Base-by-base conservation (phyloP, 2,329 filamentous ascomycete genomes). In the Lomentospora prolificans region DNA sequence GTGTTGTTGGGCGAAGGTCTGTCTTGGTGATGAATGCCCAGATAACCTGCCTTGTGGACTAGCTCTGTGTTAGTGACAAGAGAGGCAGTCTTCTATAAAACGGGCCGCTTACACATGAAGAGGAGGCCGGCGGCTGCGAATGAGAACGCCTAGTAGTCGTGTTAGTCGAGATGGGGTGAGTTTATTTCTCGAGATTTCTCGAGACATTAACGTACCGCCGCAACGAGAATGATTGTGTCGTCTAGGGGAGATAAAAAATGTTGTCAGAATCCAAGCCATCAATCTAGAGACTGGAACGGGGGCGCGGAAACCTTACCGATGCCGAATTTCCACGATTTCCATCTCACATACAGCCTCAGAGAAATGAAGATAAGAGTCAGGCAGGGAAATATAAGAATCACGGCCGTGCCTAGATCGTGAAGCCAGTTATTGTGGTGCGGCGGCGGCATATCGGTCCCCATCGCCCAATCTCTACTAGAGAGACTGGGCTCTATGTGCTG, bases 41-140 rank as follows among this genome's bases (percentile, higher is more conserved):
- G n/a, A 33, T 51, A 33, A 8, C 30, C 30, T 14, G 25, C 10
- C 19, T 51, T 51, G 2, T n/a, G 14, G 50, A 31, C 50, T 51
- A 27, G 2, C 10, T 6, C 12, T 25, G 19, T 5, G 46, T 50
- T 39, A 39, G 36, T 39, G 3, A 17, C 19, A n/a, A 22, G 24
- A 50, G 2, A 50, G n/a, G n/a, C n/a, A n/a, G n/a, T n/a, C n/a
- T n/a, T n/a, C n/a, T n/a, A n/a, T n/a, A n/a, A n/a, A n/a, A n/a
- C n/a, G n/a, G n/a, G n/a, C n/a, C n/a, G 30, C 50, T 51, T 51
- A 51, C 50, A 51, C 50, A 51, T 51, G n/a, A 51, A 51, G 19
- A 51, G 24, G 25, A 28, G 27, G 12, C 25, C 50, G 10, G 50
- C 30, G 4, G 14, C 25, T 9, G 27, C n/a, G 12, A 51, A n/a